A percentile compares a stretch with the other conserved stretches of the same genome.
Evolutionary conservation across 495 filamentous ascomycete species (phyloP).

Genomic region (Neurospora sublineolata): DNA sequence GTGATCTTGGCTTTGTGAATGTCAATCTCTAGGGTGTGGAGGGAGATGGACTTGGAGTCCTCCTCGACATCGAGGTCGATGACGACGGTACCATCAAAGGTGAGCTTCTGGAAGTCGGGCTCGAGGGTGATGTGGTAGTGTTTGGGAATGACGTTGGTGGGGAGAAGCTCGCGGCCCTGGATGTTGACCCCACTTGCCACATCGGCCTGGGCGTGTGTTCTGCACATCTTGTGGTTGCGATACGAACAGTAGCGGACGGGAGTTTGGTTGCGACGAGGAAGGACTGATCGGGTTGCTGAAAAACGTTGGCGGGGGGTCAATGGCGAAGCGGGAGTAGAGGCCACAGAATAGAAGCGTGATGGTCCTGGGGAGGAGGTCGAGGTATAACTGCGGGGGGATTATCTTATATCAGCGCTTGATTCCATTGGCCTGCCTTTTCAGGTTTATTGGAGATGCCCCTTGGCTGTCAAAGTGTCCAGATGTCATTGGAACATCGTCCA

Average conservation of each 20-base stretch:
- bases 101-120: constrained; percentile 59
- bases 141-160: constrained; percentile 49
- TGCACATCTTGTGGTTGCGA: constrained; percentile 47
- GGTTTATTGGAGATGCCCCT: background rate
- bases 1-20: constrained; percentile 64
- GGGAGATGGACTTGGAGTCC: constrained; percentile 71
- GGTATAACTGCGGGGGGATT: constrained; percentile 16
- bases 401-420: background rate
- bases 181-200: constrained; percentile 34
- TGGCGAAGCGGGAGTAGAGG: constrained; percentile 4
- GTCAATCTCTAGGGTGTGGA: constrained; percentile 79
- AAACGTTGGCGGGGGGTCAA: constrained; percentile 1
- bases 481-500: background rate
- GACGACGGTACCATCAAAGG: constrained; percentile 54
- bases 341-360: constrained; percentile 10
- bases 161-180: constrained; percentile 47
- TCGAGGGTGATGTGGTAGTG: constrained; percentile 67
- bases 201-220: constrained; percentile 31
- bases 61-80: constrained; percentile 76
- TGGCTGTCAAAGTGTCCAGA: background rate
- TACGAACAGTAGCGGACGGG: constrained; percentile 39
- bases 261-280: constrained; percentile 12
- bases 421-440: background rate
- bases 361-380: constrained; percentile 2
- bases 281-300: constrained; percentile 6